A percentile compares a stretch with the other conserved stretches of the same genome.
Evolutionary conservation across 805 yeast species (phyloP).

Genomic region (Cyberlindnera saturnus): DNA sequence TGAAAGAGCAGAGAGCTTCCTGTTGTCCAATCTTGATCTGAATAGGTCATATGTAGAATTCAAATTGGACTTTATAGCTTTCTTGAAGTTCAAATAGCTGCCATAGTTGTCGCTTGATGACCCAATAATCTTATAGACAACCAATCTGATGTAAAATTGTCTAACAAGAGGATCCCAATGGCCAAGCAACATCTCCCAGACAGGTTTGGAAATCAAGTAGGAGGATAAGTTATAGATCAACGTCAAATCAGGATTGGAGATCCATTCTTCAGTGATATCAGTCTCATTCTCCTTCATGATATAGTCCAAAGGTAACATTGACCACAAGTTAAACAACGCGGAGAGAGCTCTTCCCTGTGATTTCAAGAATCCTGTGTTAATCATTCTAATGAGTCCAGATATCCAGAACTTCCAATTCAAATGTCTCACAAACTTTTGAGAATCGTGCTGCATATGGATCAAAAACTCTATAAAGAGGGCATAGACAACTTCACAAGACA

Average conservation of each 20-base stretch:
- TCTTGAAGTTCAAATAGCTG: slow-evolving; percentile 10
- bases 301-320: slow-evolving; percentile 43
- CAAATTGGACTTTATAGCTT: slow-evolving; percentile 4
- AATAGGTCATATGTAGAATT: slow-evolving; percentile 7
- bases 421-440: slow-evolving; percentile 6
- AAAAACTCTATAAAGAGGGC: slow-evolving; percentile 29
- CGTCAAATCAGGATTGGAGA: slow-evolving; percentile 31
- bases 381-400: slow-evolving; percentile 48
- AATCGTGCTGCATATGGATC: slow-evolving; percentile 9
- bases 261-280: slow-evolving; percentile 30
- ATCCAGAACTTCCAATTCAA: slow-evolving; percentile 80
- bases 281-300: neutral
- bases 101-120: slow-evolving; percentile 10
- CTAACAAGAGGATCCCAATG: slow-evolving; percentile 82
- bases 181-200: slow-evolving; percentile 55
- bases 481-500: slow-evolving; percentile 36
- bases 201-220: slow-evolving; percentile 45
- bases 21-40: neutral
- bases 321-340: slow-evolving; percentile 71
- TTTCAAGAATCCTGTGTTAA: slow-evolving; percentile 57
- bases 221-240: slow-evolving; percentile 42
- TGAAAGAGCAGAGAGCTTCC: neutral
- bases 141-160: slow-evolving; percentile 56
- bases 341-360: slow-evolving; percentile 59
- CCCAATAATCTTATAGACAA: slow-evolving; percentile 55